phyloP scores from a whole-genome alignment of 1,284 basidiomycete species.

The Irpex sp. region DNA sequence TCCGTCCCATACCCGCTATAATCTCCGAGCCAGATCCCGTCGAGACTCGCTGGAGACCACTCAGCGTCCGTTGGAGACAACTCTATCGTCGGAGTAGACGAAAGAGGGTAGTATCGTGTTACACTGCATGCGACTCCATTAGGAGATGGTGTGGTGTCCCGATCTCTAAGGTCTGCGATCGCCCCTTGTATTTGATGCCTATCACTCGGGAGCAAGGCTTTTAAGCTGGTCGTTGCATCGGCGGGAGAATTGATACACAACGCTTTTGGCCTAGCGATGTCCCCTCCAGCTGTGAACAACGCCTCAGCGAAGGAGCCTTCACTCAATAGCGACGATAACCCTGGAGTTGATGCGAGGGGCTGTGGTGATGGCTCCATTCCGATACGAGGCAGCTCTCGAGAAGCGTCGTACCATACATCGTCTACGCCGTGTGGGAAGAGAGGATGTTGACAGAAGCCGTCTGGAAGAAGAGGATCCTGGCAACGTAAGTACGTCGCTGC shows the following conservation, averaged over 20 bases:
- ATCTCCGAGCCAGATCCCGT: slow-evolving; percentile 25
- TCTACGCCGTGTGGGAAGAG: slow-evolving; percentile 13
- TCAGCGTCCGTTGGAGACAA: slow-evolving; percentile 8
- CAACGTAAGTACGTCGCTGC: not conserved
- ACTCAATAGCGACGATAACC: not conserved
- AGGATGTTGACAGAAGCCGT: not conserved
- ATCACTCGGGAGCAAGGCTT: not conserved
- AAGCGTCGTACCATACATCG: slow-evolving; percentile 15
- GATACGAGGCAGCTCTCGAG: slow-evolving; percentile 14
- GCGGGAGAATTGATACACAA: slow-evolving; percentile 5
- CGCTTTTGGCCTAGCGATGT: slow-evolving; percentile 1
- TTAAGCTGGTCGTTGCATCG: not conserved
- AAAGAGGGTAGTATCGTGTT: slow-evolving; percentile 24
- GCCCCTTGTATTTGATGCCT: not conserved
- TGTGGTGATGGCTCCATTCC: slow-evolving; percentile 10
- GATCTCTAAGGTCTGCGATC: not conserved
- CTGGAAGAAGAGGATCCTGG: not conserved
- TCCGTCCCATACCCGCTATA: slow-evolving; percentile 26
- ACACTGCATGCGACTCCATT: not conserved
- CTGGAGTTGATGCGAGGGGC: not conserved
- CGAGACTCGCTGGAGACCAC: slow-evolving; percentile 19
- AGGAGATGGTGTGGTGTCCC: slow-evolving; percentile 1
- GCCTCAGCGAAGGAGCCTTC: not conserved
- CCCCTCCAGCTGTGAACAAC: not conserved
- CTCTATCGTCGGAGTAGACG: slow-evolving; percentile 1